These are phyloP conservation scores for Leishmania lainsoni DNA, from an alignment of 208 protist genomes.

Conservation along the genomic window DNA sequence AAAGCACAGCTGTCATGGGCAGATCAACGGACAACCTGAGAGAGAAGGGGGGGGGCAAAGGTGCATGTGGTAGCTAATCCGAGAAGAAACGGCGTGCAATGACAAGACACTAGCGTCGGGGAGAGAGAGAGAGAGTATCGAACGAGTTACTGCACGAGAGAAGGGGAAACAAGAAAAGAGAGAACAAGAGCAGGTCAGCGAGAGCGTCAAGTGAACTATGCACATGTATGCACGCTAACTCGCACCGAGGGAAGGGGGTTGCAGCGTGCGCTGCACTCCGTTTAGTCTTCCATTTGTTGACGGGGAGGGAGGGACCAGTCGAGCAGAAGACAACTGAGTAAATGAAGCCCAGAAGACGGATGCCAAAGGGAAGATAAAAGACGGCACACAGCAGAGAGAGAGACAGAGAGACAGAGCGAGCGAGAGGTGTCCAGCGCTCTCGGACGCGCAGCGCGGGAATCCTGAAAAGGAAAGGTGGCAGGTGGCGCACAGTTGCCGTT, in stretches of 20 bases:
- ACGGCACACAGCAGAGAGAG: neutral
- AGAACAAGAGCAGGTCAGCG: neutral
- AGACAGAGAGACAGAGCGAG: neutral
- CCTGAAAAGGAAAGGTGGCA: too few species aligned
- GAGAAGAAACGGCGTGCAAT: neutral
- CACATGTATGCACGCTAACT: neutral
- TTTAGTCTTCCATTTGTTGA: too few species aligned
- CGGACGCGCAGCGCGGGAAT: too few species aligned
- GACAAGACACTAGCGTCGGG: neutral
- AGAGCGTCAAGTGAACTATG: too few species aligned
- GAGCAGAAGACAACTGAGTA: too few species aligned
- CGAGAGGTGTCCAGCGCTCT: neutral
- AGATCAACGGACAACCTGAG: neutral
- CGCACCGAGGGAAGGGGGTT: too few species aligned
- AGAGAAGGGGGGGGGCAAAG: neutral
- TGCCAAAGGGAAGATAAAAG: neutral
- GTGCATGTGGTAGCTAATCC: neutral
- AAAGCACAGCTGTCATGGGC: too few species aligned
- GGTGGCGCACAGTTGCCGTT: too few species aligned
- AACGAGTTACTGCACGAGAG: neutral
- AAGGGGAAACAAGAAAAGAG: slow-evolving; percentile 2
- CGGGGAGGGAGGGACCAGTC: too few species aligned
- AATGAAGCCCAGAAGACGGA: neutral
- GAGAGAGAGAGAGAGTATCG: neutral
- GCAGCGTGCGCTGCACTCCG: too few species aligned